phyloP scores from a whole-genome alignment of 371 early-diverging fungal genomes.

The Polyrhizophydium stewartii region DNA sequence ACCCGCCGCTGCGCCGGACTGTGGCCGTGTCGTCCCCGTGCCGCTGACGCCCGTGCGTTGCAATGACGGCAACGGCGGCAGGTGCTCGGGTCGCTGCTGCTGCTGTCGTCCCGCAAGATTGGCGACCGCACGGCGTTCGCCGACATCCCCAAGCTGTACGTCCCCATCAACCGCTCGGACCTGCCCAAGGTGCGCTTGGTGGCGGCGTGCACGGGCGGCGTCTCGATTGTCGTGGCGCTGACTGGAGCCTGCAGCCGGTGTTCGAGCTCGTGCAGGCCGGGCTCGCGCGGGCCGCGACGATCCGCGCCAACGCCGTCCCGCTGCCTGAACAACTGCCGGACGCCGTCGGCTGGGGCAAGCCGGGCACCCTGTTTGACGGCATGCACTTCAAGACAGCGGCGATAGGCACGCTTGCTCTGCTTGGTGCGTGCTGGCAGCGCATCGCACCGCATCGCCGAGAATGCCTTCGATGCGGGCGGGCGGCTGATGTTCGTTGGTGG shows the following conservation, averaged over 20 bases:
- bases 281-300: constrained; percentile 47
- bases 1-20: no score
- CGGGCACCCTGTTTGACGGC: neutral
- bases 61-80: neutral
- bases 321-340: constrained; percentile 37
- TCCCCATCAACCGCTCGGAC: constrained; percentile 62
- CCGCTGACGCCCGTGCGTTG: no score
- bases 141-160: constrained; percentile 66
- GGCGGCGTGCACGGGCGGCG: no score
- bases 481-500: neutral
- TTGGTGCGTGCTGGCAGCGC: no score
- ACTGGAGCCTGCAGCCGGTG: constrained; percentile 41
- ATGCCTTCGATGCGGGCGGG: no score
- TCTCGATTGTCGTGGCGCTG: no score
- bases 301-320: constrained; percentile 52
- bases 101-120: constrained; percentile 29
- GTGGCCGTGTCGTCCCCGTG: no score
- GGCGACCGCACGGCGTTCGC: constrained; percentile 52
- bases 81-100: constrained; percentile 18
- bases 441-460: no score
- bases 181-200: constrained; percentile 55
- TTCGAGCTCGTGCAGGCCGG: constrained; percentile 50
- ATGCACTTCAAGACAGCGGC: constrained; percentile 62
- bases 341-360: neutral
- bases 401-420: constrained; percentile 56